phyloP scores from a whole-genome alignment of 2,329 filamentous ascomycete species.

The Cercospora janseana region DNA sequence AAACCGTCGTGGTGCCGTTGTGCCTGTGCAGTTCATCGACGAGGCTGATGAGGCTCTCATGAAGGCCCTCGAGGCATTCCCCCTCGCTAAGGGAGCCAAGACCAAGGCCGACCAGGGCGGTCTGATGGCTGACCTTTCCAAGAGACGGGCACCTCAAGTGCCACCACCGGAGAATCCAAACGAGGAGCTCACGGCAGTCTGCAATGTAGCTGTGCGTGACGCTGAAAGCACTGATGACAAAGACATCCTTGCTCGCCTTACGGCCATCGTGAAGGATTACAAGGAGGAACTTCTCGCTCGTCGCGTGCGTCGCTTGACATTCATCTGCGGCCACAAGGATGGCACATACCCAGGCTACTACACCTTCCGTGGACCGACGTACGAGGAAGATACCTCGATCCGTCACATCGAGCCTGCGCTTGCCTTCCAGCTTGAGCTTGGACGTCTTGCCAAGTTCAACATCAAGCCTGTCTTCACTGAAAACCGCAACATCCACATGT shows the following conservation, averaged over 20 bases:
- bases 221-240: conserved; percentile 78
- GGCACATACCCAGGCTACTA: conserved; percentile 95
- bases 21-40: conserved; percentile 89
- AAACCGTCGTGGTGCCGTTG: conserved; percentile 85
- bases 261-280: conserved; percentile 71
- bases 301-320: conserved; percentile 84
- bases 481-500: conserved; percentile 98
- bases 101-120: conserved; percentile 50
- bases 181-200: conserved; percentile 84
- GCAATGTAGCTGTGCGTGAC: conserved; percentile 89
- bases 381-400: conserved; percentile 89
- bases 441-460: conserved; percentile 91
- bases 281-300: conserved; percentile 80
- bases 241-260: conserved; percentile 74
- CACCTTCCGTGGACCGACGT: conserved; percentile 91
- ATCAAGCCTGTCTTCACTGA: conserved; percentile 98
- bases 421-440: conserved; percentile 97
- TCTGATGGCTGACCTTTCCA: conserved; percentile 68
- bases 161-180: conserved; percentile 55
- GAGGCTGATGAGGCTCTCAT: conserved; percentile 84
- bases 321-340: conserved; percentile 93
- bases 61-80: conserved; percentile 82
- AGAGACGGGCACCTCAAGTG: conserved; percentile 60
- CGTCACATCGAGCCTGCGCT: conserved; percentile 95
- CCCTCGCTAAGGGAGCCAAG: conserved; percentile 41